Conservation (phyloP, 306 rosid genomes). For the Albizia julibrissin region DNA sequence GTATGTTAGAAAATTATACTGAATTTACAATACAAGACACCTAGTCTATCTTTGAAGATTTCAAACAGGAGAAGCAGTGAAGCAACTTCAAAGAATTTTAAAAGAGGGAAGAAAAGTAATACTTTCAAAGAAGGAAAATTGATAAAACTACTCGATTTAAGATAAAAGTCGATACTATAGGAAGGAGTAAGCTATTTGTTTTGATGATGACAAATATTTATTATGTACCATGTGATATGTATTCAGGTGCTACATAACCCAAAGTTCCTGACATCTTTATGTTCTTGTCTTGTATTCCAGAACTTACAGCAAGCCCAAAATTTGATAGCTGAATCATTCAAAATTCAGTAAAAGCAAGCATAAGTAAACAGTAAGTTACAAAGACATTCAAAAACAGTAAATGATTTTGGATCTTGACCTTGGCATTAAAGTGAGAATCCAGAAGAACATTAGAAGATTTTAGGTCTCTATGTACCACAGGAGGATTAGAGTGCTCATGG, state of each 20-base stretch:
- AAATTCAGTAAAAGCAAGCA: slow-evolving; percentile 38
- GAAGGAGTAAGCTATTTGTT: slow-evolving; percentile 2
- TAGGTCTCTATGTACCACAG: slow-evolving; percentile 76
- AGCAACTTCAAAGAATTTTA: slow-evolving; percentile 10
- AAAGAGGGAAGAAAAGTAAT: slow-evolving; percentile 1
- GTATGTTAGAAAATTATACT: neutral
- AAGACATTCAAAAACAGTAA: neutral
- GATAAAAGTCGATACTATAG: slow-evolving; percentile 13
- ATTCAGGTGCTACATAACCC: slow-evolving; percentile 83
- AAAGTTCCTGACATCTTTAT: slow-evolving; percentile 72
- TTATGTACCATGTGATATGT: slow-evolving; percentile 72
- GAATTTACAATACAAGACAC: neutral
- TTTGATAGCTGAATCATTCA: slow-evolving; percentile 72
- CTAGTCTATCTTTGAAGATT: neutral
- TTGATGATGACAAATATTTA: slow-evolving; percentile 18
- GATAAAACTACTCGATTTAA: slow-evolving; percentile 25
- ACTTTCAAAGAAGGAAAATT: slow-evolving; percentile 25
- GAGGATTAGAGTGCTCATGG: slow-evolving; percentile 84
- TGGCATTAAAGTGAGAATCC: slow-evolving; percentile 78
- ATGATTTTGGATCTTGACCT: slow-evolving; percentile 53
- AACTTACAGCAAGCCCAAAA: slow-evolving; percentile 74
- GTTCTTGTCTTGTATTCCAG: slow-evolving; percentile 66
- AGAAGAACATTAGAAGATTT: slow-evolving; percentile 82
- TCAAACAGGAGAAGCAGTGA: slow-evolving; percentile 19
- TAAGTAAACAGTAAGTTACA: slow-evolving; percentile 14